These are phyloP conservation scores for Pseudocercospora pini-densiflorae DNA, from an alignment of 2,329 filamentous ascomycete species.

Conservation along the genomic window DNA sequence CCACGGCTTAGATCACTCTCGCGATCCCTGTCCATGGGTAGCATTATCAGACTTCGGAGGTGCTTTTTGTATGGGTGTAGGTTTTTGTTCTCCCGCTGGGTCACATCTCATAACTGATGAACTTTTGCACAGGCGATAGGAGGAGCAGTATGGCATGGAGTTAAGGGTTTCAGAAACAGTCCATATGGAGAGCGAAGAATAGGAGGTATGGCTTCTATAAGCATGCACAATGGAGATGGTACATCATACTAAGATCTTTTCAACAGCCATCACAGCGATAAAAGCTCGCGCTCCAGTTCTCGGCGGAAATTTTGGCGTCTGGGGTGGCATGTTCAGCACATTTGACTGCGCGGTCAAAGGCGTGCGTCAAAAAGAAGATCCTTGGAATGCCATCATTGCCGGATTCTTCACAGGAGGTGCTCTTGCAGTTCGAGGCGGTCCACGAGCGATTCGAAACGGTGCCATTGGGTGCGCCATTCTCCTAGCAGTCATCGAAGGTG, in stretches of 20 bases:
- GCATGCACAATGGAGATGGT: slow-evolving; percentile 8
- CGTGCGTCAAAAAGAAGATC: slow-evolving; percentile 86
- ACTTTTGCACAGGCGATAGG: slow-evolving; percentile 37
- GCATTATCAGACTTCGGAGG: slow-evolving; percentile 97
- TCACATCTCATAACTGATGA: slow-evolving; percentile 7
- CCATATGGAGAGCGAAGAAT: slow-evolving; percentile 90
- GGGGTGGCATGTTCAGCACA: slow-evolving; percentile 94
- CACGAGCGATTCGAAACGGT: slow-evolving; percentile 89
- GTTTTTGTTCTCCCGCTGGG: slow-evolving; percentile 39
- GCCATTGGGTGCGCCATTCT: slow-evolving; percentile 96
- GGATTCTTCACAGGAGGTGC: slow-evolving; percentile 96
- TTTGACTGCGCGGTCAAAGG: slow-evolving; percentile 98
- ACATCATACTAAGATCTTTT: background rate
- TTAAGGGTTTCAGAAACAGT: slow-evolving; percentile 68
- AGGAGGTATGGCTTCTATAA: slow-evolving; percentile 59
- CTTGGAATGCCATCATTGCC: slow-evolving; percentile 96
- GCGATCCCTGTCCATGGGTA: slow-evolving; percentile 97
- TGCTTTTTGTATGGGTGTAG: slow-evolving; percentile 94
- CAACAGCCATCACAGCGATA: slow-evolving; percentile 80
- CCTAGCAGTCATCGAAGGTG: slow-evolving; percentile 94
- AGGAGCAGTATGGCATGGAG: slow-evolving; percentile 86
- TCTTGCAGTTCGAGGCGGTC: slow-evolving; percentile 87
- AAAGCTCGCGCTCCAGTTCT: slow-evolving; percentile 96
- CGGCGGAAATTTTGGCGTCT: slow-evolving; percentile 97
- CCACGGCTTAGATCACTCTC: slow-evolving; percentile 78